These are phyloP conservation scores for Paragyromitra xinjiangensis DNA, from an alignment of 495 filamentous ascomycete genomes.

Conservation along the genomic window DNA sequence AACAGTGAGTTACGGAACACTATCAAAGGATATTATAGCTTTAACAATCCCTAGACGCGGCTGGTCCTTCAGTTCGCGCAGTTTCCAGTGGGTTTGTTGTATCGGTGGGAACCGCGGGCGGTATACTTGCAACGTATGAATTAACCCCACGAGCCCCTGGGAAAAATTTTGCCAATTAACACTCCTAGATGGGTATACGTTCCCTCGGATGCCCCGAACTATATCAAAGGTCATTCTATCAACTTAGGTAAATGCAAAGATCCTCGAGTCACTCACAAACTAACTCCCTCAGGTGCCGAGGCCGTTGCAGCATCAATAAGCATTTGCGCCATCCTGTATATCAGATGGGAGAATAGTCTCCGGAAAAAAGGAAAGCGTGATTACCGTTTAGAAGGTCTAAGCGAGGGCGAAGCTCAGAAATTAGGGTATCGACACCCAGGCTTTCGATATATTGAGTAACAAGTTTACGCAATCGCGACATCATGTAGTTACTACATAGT, in stretches of 20 bases:
- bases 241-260: slow-evolving; percentile 60
- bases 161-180: background rate
- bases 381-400: slow-evolving; percentile 64
- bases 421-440: slow-evolving; percentile 66
- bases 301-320: slow-evolving; percentile 60
- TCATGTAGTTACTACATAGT: background rate
- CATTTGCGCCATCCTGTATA: slow-evolving; percentile 64
- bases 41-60: slow-evolving; percentile 58
- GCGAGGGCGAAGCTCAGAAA: slow-evolving; percentile 61
- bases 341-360: slow-evolving; percentile 61
- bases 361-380: slow-evolving; percentile 65
- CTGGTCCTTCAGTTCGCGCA: slow-evolving; percentile 67
- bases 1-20: slow-evolving; percentile 58
- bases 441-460: slow-evolving; percentile 63
- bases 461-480: background rate
- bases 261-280: background rate
- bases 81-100: slow-evolving; percentile 66
- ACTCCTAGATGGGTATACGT: slow-evolving; percentile 64
- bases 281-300: slow-evolving; percentile 58
- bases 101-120: slow-evolving; percentile 66
- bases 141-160: background rate
- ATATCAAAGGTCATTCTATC: slow-evolving; percentile 67
- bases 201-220: slow-evolving; percentile 63
- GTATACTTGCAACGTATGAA: slow-evolving; percentile 64
- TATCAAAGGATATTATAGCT: no score